Conservation (phyloP, 2,329 filamentous ascomycete genomes). For the Stachybotrys echinatus region DNA sequence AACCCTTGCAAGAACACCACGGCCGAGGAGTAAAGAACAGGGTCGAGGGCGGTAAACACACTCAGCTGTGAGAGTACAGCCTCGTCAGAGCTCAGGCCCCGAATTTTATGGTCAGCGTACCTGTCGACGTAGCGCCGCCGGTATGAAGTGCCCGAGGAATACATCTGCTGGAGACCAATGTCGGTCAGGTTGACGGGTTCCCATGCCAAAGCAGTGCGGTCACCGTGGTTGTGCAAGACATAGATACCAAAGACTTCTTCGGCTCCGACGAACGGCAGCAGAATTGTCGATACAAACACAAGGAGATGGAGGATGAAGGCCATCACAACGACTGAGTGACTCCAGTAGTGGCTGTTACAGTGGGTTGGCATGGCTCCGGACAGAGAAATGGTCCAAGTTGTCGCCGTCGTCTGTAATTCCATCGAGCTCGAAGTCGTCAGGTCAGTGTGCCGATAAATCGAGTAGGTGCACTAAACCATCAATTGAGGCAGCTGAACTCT, state of each 20-base stretch:
- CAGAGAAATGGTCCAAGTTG: too few species aligned
- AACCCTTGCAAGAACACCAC: constrained; percentile 77
- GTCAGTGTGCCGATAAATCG: too few species aligned
- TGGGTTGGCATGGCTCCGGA: too few species aligned
- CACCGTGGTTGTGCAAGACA: constrained; percentile 86
- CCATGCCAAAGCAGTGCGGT: constrained; percentile 74
- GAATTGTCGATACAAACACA: too few species aligned
- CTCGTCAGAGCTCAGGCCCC: constrained; percentile 58
- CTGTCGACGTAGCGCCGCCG: constrained; percentile 67
- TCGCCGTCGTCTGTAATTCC: too few species aligned
- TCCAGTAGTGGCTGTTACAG: too few species aligned
- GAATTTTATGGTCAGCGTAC: constrained; percentile 54
- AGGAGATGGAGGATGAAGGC: neutral
- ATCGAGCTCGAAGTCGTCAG: too few species aligned
- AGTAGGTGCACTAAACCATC: too few species aligned
- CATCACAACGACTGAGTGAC: neutral
- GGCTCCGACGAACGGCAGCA: constrained; percentile 20
- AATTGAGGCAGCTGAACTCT: too few species aligned
- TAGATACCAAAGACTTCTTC: constrained; percentile 78
- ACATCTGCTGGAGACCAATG: constrained; percentile 73
- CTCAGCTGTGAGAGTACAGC: constrained; percentile 67
- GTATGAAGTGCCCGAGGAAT: constrained; percentile 68
- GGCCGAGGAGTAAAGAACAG: constrained; percentile 76
- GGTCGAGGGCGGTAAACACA: constrained; percentile 67
- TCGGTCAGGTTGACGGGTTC: constrained; percentile 69